phyloP scores from a whole-genome alignment of 208 protist species.

The Trypanosoma boissoni region DNA sequence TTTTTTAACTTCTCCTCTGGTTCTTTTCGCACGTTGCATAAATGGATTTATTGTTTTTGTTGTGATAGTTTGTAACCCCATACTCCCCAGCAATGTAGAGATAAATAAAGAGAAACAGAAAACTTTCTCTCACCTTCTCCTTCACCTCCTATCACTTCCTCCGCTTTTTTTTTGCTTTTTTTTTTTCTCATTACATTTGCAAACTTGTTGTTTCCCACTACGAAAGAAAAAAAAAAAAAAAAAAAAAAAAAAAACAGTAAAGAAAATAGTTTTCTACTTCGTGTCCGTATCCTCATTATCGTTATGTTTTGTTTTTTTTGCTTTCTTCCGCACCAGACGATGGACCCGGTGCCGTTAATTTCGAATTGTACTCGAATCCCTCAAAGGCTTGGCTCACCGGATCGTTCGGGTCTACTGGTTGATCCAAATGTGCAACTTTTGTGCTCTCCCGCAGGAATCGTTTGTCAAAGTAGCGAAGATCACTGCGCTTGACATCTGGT shows the following conservation, averaged over 20 bases:
- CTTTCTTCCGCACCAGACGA: neutral
- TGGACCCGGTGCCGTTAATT: neutral
- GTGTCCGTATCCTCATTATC: conserved; percentile 1
- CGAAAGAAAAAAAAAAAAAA: neutral
- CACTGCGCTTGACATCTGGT: conserved; percentile 15
- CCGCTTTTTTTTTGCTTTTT: neutral
- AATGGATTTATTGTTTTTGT: neutral
- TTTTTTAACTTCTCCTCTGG: neutral
- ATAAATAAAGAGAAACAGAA: too few species aligned
- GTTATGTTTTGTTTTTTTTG: conserved; percentile 11
- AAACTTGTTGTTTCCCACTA: neutral
- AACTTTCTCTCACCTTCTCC: too few species aligned
- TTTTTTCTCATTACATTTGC: neutral
- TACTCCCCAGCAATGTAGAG: too few species aligned
- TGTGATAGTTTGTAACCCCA: too few species aligned
- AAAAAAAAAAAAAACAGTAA: conserved; percentile 3
- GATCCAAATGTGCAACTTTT: conserved; percentile 14
- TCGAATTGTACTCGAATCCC: conserved; percentile 16
- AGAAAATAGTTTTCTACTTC: conserved; percentile 5
- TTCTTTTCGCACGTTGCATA: neutral
- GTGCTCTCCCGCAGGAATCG: conserved; percentile 22
- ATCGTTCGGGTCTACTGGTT: conserved; percentile 21
- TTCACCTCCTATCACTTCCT: too few species aligned
- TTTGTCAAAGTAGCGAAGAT: conserved; percentile 27
- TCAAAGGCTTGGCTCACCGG: conserved; percentile 18